A percentile compares a stretch with the other conserved stretches of the same genome.
phyloP scores from a whole-genome alignment of 495 filamentous ascomycete genomes.

The Tuber calosporum region DNA sequence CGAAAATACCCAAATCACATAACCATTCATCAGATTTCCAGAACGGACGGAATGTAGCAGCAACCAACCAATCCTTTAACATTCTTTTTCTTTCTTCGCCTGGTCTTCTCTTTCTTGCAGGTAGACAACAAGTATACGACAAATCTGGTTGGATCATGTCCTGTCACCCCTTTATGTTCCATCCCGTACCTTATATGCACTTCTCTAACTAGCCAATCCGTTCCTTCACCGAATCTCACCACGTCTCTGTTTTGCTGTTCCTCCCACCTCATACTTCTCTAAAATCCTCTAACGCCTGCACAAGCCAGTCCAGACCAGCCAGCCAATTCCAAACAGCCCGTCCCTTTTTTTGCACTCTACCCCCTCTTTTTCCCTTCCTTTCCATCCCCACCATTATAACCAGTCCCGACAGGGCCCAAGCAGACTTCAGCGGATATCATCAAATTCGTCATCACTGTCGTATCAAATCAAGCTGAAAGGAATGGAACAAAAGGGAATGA shows the following conservation, averaged over 20 bases:
- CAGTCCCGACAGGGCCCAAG: not conserved
- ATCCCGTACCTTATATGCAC: constrained; percentile 3
- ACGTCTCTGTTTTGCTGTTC: constrained; percentile 4
- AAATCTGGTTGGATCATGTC: not conserved
- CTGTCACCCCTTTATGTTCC: not conserved
- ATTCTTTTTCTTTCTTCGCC: not conserved
- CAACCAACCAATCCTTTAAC: not conserved
- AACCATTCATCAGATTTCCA: not conserved
- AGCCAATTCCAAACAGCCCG: constrained; percentile 1
- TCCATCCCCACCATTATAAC: constrained; percentile 1
- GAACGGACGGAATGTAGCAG: not conserved
- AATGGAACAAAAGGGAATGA: constrained; percentile 3
- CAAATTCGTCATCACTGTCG: constrained; percentile 7
- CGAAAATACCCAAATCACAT: not conserved
- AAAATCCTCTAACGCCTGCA: not conserved
- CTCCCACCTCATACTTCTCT: not conserved
- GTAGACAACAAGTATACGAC: not conserved
- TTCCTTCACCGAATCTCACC: not conserved
- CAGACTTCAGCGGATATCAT: constrained; percentile 1
- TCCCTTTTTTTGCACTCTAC: constrained; percentile 4
- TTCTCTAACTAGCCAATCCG: constrained; percentile 5
- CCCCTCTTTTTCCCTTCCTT: not conserved
- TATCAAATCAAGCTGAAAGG: constrained; percentile 3
- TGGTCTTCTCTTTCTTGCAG: not conserved
- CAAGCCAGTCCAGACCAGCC: not conserved